phyloP scores from a whole-genome alignment of 2,329 filamentous ascomycete species.

The Orbilia quercus region DNA sequence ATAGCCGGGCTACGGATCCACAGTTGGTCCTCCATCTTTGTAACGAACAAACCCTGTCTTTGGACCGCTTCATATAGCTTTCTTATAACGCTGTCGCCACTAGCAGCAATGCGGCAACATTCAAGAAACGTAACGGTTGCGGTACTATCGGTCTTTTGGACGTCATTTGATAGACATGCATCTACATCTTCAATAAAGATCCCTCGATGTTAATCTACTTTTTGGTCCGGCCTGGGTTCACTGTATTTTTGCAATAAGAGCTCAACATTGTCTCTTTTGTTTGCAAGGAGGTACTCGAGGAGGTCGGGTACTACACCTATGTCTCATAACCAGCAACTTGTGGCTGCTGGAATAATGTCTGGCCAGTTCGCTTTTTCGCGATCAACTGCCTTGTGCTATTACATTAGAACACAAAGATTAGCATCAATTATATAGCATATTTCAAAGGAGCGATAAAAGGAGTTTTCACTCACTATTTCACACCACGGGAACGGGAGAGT shows the following conservation, averaged over 20 bases:
- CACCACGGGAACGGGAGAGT: conserved; percentile 74
- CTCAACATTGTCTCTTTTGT: too few species aligned
- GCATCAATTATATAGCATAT: too few species aligned
- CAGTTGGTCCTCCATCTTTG: conserved; percentile 56
- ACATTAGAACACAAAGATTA: background rate
- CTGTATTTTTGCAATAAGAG: too few species aligned
- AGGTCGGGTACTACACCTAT: background rate
- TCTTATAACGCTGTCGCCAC: conserved; percentile 4
- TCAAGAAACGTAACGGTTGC: background rate
- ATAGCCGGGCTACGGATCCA: conserved; percentile 56
- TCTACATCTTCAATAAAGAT: too few species aligned
- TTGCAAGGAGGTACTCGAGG: background rate
- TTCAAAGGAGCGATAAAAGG: too few species aligned
- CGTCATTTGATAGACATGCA: too few species aligned
- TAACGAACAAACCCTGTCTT: conserved; percentile 55
- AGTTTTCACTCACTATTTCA: conserved; percentile 65
- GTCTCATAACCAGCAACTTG: background rate
- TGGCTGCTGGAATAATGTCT: conserved; percentile 30
- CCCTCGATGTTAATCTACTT: too few species aligned
- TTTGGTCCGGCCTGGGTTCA: too few species aligned
- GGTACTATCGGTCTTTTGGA: too few species aligned
- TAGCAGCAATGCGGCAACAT: background rate
- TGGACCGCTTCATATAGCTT: conserved; percentile 53
- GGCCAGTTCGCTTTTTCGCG: conserved; percentile 21
- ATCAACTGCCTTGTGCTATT: conserved; percentile 23